phyloP scores from a whole-genome alignment of 768 basidiomycete genomes.

The Tricholomella constricta region DNA sequence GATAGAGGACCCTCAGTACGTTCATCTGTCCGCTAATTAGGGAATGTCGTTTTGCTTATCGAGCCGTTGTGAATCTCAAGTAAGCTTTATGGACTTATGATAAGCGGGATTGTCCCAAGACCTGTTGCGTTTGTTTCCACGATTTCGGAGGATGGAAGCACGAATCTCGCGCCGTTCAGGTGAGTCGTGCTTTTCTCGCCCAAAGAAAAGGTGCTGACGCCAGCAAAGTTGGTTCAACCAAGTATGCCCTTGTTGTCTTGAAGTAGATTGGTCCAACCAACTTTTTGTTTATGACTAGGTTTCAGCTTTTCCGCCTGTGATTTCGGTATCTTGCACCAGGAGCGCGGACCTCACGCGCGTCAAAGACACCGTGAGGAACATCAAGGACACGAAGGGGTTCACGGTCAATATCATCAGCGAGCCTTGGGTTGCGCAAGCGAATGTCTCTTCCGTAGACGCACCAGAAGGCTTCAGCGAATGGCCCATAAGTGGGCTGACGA shows the following conservation, averaged over 20 bases:
- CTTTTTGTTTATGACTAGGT: conserved; percentile 42
- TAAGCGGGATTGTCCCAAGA: conserved; percentile 60
- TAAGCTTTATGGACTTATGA: conserved; percentile 47
- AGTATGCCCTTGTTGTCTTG: conserved; percentile 16
- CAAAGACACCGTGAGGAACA: conserved; percentile 70
- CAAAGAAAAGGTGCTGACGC: background rate
- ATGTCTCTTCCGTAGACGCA: conserved; percentile 51
- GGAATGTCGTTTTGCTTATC: background rate
- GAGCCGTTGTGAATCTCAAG: conserved; percentile 16
- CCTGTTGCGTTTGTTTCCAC: conserved; percentile 75
- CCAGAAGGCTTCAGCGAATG: conserved; percentile 59
- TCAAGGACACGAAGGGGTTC: conserved; percentile 65
- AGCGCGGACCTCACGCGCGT: conserved; percentile 18
- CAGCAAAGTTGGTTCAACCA: conserved; percentile 47
- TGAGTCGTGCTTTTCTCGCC: conserved; percentile 9
- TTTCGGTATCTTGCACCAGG: conserved; percentile 51
- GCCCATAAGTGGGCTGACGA: conserved; percentile 61
- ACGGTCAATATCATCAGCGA: conserved; percentile 78
- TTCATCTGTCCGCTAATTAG: background rate
- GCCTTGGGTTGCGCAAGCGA: conserved; percentile 62
- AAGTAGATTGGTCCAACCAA: background rate
- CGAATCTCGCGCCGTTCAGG: conserved; percentile 66
- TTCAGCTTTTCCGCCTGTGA: conserved; percentile 60
- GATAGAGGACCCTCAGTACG: conserved; percentile 36
- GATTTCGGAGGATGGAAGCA: conserved; percentile 47